These are phyloP conservation scores for Ilyonectria destructans DNA, from an alignment of 2,329 filamentous ascomycete species.

Conservation along the genomic window DNA sequence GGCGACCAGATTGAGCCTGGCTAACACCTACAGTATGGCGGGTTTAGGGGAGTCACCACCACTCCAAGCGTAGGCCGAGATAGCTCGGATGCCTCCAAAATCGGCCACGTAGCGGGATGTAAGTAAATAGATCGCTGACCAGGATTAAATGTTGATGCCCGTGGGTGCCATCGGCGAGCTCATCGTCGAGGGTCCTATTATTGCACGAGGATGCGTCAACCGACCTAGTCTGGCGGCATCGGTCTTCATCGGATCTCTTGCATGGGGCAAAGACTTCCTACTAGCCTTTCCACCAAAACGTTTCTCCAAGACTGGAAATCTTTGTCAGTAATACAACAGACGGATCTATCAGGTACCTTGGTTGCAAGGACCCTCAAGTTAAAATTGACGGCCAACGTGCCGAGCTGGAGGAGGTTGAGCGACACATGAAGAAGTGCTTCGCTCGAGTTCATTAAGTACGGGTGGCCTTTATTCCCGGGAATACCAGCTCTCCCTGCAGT, in stretches of 20 bases:
- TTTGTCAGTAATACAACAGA: conserved; percentile 50
- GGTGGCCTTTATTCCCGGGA: neutral
- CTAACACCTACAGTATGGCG: conserved; percentile 10
- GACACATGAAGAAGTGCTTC: conserved; percentile 6
- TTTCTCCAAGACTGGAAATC: conserved; percentile 38
- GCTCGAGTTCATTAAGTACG: neutral
- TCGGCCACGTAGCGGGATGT: conserved; percentile 16
- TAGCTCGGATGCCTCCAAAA: conserved; percentile 13
- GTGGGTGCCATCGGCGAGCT: conserved; percentile 58
- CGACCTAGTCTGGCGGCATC: conserved; percentile 30
- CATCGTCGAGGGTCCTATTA: conserved; percentile 65
- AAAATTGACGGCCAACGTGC: conserved; percentile 71
- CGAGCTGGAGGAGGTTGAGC: conserved; percentile 54
- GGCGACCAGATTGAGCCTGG: conserved; percentile 1
- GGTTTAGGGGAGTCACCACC: too few species aligned
- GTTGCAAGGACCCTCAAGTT: conserved; percentile 69
- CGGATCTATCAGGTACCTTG: conserved; percentile 58
- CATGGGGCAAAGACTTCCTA: neutral
- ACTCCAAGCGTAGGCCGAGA: neutral
- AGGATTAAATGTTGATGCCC: conserved; percentile 38
- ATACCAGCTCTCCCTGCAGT: neutral
- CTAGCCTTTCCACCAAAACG: neutral
- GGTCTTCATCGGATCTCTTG: neutral
- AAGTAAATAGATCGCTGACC: conserved; percentile 24
- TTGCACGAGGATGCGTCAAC: conserved; percentile 62